phyloP scores from a whole-genome alignment of 73 alveolate species.

The Paramecium sexaurelia region DNA sequence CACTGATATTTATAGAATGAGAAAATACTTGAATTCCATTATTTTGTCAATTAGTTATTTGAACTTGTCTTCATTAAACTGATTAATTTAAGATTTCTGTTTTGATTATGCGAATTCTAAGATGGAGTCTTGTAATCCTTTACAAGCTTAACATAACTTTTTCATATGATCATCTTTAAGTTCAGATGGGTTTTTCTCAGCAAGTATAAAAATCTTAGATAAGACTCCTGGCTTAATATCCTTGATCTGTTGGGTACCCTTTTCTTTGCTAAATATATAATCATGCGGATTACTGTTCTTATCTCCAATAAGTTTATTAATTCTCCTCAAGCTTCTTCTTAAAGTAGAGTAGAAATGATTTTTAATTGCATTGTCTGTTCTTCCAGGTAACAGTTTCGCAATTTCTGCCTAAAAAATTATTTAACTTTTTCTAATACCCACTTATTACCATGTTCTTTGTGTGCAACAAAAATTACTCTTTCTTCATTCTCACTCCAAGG shows the following conservation, averaged over 20 bases:
- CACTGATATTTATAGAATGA: neutral
- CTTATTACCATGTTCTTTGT: constrained; percentile 92
- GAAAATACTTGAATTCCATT: constrained; percentile 64
- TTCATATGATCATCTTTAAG: constrained; percentile 68
- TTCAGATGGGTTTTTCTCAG: constrained; percentile 62
- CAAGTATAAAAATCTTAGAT: constrained; percentile 65
- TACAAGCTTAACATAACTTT: constrained; percentile 63
- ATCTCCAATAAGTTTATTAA: constrained; percentile 66
- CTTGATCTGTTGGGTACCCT: constrained; percentile 66
- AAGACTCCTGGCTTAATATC: constrained; percentile 71
- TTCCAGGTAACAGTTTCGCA: constrained; percentile 66
- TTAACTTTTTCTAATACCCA: constrained; percentile 72
- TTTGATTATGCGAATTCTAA: constrained; percentile 65
- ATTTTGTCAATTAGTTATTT: constrained; percentile 60
- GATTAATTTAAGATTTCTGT: neutral
- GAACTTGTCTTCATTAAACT: constrained; percentile 61
- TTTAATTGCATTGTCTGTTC: constrained; percentile 83
- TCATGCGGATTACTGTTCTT: constrained; percentile 60
- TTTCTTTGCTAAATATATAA: constrained; percentile 11
- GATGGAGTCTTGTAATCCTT: constrained; percentile 64
- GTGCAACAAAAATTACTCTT: constrained; percentile 87
- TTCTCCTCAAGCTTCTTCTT: constrained; percentile 71
- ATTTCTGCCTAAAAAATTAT: constrained; percentile 56
- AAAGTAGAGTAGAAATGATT: constrained; percentile 85
- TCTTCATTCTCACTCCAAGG: constrained; percentile 96